These are phyloP conservation scores for Ajuga chamaepitys DNA, from an alignment of 257 asterid genomes.

Conservation along the genomic window DNA sequence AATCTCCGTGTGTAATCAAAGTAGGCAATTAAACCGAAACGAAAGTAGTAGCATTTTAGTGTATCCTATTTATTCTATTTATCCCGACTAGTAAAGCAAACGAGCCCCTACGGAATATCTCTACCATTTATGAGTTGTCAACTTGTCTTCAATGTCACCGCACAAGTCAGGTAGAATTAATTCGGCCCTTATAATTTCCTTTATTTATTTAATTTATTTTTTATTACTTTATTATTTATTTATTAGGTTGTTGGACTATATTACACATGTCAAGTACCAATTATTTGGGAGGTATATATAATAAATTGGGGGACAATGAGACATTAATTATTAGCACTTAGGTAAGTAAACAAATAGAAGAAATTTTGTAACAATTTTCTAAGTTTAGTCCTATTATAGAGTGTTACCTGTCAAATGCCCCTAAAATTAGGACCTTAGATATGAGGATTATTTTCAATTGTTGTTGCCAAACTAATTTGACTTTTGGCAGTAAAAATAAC, in stretches of 20 bases:
- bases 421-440: not conserved
- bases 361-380: not conserved
- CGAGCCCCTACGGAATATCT: too few species aligned
- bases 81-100: too few species aligned
- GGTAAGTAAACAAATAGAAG: not conserved
- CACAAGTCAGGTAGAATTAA: too few species aligned
- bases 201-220: not conserved
- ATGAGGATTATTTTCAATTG: not conserved
- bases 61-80: too few species aligned
- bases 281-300: not conserved
- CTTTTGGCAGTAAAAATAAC: not conserved
- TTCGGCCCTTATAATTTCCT: not conserved
- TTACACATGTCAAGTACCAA: conserved; percentile 5
- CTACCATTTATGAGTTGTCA: too few species aligned
- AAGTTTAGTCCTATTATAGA: conserved; percentile 2
- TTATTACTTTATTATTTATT: not conserved
- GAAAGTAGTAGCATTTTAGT: too few species aligned
- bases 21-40: too few species aligned
- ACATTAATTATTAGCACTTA: not conserved
- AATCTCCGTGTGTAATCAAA: too few species aligned
- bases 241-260: not conserved
- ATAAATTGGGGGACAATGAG: not conserved
- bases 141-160: too few species aligned
- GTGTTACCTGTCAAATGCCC: conserved; percentile 7
- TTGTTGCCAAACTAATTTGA: not conserved